These are phyloP conservation scores for Ceratocystis lukuohia DNA, from an alignment of 2,329 filamentous ascomycete species.

Conservation along the genomic window DNA sequence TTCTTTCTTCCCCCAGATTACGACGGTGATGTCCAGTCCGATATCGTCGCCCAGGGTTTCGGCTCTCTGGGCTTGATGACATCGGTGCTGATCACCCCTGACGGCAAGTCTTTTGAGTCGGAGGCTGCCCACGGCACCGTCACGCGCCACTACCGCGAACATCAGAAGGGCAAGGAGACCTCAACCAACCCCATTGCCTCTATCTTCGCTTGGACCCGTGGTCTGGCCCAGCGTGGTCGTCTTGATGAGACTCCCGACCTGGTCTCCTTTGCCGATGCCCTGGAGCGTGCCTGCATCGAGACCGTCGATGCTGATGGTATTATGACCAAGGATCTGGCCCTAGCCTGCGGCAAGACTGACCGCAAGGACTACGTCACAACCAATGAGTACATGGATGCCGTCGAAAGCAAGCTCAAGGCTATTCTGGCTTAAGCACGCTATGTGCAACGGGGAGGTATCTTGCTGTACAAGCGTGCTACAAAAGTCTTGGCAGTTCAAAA, in stretches of 20 bases:
- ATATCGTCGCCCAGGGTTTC: conserved; percentile 96
- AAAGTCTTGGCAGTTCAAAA: background rate
- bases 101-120: conserved; percentile 92
- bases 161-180: conserved; percentile 95
- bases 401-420: conserved; percentile 77
- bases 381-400: conserved; percentile 77
- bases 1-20: conserved; percentile 52
- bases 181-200: conserved; percentile 98
- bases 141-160: conserved; percentile 94
- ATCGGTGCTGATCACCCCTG: conserved; percentile 88
- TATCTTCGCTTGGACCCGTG: conserved; percentile 98
- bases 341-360: conserved; percentile 79
- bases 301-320: conserved; percentile 86
- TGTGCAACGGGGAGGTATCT: background rate
- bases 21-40: conserved; percentile 96
- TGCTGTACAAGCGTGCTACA: background rate
- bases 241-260: conserved; percentile 88
- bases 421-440: conserved; percentile 34
- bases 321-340: conserved; percentile 99
- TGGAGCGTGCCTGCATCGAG: conserved; percentile 88
- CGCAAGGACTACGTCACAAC: conserved; percentile 83
- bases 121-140: conserved; percentile 98
- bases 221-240: conserved; percentile 81
- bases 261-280: conserved; percentile 74
- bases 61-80: conserved; percentile 98